Conservation (phyloP, 2,329 filamentous ascomycete genomes). For the Diplodia corticola region DNA sequence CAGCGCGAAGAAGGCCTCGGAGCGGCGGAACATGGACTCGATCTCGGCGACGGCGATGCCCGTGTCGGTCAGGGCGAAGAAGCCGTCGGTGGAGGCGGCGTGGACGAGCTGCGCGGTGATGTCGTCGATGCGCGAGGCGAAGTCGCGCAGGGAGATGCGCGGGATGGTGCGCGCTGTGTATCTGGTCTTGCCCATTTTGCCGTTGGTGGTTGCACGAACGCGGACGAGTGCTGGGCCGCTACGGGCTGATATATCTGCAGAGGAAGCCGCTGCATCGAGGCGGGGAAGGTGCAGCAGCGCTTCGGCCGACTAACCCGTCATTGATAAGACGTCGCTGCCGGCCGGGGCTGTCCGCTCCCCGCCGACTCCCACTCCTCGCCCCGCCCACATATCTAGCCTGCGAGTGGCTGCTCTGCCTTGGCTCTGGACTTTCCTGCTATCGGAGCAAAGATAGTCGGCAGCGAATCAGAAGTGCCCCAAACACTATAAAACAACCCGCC, state of each 20-base stretch:
- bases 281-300: constrained; percentile 1
- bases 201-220: neutral
- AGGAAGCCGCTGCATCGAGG: no score
- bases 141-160: constrained; percentile 57
- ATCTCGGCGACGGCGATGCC: constrained; percentile 53
- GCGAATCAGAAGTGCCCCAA: neutral
- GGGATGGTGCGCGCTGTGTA: constrained; percentile 46
- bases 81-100: constrained; percentile 61
- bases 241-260: neutral
- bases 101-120: constrained; percentile 55
- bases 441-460: no score
- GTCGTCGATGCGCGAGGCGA: constrained; percentile 53
- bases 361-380: neutral
- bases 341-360: constrained; percentile 9
- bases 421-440: neutral
- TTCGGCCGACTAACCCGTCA: neutral
- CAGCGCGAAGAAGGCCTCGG: constrained; percentile 57
- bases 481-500: neutral
- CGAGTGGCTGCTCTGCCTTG: neutral
- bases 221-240: no score
- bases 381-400: neutral
- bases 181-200: neutral
- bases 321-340: constrained; percentile 13
- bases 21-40: constrained; percentile 53
- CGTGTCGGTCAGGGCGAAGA: constrained; percentile 60